Evolutionary conservation across 371 early-diverging fungal genomes (phyloP), one percentile per base, ranked within the genome.

Genomic region (Mortierella sp.): DNA sequence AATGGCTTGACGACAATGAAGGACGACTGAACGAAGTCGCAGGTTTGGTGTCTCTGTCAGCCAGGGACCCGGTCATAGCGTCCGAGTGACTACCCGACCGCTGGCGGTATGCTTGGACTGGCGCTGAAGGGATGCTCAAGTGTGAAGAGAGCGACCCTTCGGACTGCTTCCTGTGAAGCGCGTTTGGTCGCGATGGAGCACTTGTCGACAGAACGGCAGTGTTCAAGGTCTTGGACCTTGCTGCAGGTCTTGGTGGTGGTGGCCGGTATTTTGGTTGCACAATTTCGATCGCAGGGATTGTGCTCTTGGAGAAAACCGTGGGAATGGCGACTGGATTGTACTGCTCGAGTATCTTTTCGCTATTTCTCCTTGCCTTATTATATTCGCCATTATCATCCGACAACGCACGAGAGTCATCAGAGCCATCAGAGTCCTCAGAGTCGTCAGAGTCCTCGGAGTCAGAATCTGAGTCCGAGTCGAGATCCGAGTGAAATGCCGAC

Each of bases 21-120:
- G 32, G n/a, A 4, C 14, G 48, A 17, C 17, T 31, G 15, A 32
- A 17, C 21, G 17, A 24, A 24, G 53, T 31, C 27, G 59, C 65
- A 4, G 65, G 64, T 11, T 23, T 34, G 37, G 50, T 46, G 5
- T 56, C 26, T 11, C 56, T n/a, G 32, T 72, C 66, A 3, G 65
- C 17, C 4, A 30, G 17, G 2, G 56, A 26, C 21, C 27, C 48
- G 24, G 34, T 7, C 32, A 59, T 49, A 0, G 46, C 56, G 6
- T 52, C 59, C 5, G 75, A 63, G 46, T 73, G 59, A 24, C 75
- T 73, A 12, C 75, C 75, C 28, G 75, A 56, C 23, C 75, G 47
- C 30, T 46, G 75, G 34, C 75, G 75, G 15, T 19, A 19, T 24
- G n/a, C 55, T 28, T 49, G 23, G 12, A 15, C 3, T 5, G 43